These are phyloP conservation scores for Zelopaecilomyces penicillatus DNA, from an alignment of 2,329 filamentous ascomycete genomes.

Conservation along the genomic window DNA sequence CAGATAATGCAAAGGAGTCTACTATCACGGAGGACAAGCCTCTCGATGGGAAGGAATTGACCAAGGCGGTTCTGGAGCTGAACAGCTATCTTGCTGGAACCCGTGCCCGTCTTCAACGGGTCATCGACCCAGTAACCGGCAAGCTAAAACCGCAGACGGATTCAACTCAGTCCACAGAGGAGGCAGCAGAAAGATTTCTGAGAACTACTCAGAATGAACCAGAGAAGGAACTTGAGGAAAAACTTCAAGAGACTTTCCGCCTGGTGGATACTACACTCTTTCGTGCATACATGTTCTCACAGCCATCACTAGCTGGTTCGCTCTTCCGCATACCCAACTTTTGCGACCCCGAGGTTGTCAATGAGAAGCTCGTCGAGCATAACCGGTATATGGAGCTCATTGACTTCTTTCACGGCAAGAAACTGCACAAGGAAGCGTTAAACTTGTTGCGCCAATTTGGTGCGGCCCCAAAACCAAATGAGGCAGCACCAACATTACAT, in stretches of 20 bases:
- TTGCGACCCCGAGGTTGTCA: conserved; percentile 91
- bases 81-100: conserved; percentile 85
- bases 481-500: conserved; percentile 51
- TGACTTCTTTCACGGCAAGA: conserved; percentile 96
- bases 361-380: conserved; percentile 81
- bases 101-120: conserved; percentile 54
- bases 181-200: conserved; percentile 48
- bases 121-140: conserved; percentile 54
- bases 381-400: conserved; percentile 88
- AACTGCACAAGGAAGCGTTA: conserved; percentile 78
- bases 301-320: conserved; percentile 74
- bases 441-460: conserved; percentile 78
- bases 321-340: conserved; percentile 96
- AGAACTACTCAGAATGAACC: conserved; percentile 37
- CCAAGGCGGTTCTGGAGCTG: conserved; percentile 70
- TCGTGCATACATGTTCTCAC: conserved; percentile 87
- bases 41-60: conserved; percentile 74
- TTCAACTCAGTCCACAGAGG: conserved; percentile 36
- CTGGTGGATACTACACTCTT: conserved; percentile 93
- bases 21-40: conserved; percentile 37
- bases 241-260: conserved; percentile 67
- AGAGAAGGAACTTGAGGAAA: conserved; percentile 57
- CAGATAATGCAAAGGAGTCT: conserved; percentile 42
- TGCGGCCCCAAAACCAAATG: conserved; percentile 42
- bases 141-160: conserved; percentile 46